phyloP scores from a whole-genome alignment of 2,329 filamentous ascomycete genomes.

The Botryotinia globosa region DNA sequence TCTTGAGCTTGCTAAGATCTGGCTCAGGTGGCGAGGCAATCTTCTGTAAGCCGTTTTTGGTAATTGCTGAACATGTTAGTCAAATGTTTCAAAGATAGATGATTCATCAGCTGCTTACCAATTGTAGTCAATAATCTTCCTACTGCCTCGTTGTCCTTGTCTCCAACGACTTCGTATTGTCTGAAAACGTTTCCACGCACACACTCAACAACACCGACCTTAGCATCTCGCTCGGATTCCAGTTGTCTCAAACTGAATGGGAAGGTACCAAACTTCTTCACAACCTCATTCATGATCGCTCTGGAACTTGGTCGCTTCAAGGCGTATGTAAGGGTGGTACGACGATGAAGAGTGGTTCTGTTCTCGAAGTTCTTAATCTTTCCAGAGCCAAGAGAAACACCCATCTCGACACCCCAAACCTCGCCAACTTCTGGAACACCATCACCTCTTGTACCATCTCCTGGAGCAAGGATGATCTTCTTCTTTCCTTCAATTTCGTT shows the following conservation, averaged over 20 bases:
- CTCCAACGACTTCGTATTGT: slow-evolving; percentile 93
- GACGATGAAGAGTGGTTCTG: slow-evolving; percentile 86
- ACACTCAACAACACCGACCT: slow-evolving; percentile 96
- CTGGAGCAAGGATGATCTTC: slow-evolving; percentile 90
- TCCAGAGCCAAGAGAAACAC: slow-evolving; percentile 83
- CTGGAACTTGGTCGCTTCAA: slow-evolving; percentile 93
- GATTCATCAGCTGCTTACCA: slow-evolving; percentile 60
- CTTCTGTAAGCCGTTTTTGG: slow-evolving; percentile 93
- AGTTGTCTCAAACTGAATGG: slow-evolving; percentile 97
- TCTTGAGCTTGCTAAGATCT: slow-evolving; percentile 80
- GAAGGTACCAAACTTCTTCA: slow-evolving; percentile 97
- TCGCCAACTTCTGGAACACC: slow-evolving; percentile 85
- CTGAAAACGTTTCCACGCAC: slow-evolving; percentile 89
- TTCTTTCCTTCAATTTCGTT: slow-evolving; percentile 95
- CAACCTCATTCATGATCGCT: slow-evolving; percentile 87
- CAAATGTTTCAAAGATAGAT: slow-evolving; percentile 26
- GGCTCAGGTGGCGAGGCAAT: slow-evolving; percentile 72
- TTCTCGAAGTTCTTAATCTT: slow-evolving; percentile 93
- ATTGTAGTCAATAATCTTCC: slow-evolving; percentile 86
- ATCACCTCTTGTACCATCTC: slow-evolving; percentile 86
- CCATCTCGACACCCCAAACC: slow-evolving; percentile 97
- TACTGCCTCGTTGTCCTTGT: slow-evolving; percentile 84
- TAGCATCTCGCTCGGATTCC: slow-evolving; percentile 90
- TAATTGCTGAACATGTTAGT: slow-evolving; percentile 65
- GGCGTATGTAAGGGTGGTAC: slow-evolving; percentile 85